Conservation (phyloP, 1,284 basidiomycete species). For the Mycena sp. region DNA sequence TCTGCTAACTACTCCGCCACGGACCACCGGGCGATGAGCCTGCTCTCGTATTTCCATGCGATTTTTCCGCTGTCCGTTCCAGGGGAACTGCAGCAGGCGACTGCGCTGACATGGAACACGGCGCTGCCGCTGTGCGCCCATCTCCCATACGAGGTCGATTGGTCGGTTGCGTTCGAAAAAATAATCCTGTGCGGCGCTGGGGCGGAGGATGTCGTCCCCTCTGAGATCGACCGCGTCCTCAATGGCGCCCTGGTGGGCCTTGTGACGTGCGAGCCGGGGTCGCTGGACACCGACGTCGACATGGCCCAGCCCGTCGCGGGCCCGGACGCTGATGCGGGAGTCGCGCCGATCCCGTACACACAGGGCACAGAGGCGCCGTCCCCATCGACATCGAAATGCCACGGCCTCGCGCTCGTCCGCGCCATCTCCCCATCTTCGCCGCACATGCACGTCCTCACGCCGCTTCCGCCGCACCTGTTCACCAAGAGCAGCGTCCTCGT, state of each 20-base stretch:
- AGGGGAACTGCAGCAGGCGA: constrained; percentile 39
- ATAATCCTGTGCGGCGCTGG: constrained; percentile 77
- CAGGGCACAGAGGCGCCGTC: constrained; percentile 63
- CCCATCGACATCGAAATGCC: constrained; percentile 65
- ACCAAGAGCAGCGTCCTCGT: constrained; percentile 62
- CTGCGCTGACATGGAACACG: constrained; percentile 72
- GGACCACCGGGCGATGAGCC: constrained; percentile 77
- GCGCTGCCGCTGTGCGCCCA: constrained; percentile 71
- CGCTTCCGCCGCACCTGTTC: constrained; percentile 63
- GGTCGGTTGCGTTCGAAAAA: constrained; percentile 61
- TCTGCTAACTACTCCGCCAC: constrained; percentile 68
- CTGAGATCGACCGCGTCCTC: constrained; percentile 76
- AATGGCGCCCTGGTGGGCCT: constrained; percentile 87
- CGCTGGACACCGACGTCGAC: constrained; percentile 40
- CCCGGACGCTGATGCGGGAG: neutral
- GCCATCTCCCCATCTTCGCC: constrained; percentile 54
- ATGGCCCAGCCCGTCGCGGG: neutral
- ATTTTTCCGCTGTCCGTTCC: constrained; percentile 48
- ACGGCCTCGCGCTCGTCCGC: constrained; percentile 81
- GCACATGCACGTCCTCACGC: constrained; percentile 79
- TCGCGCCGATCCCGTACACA: constrained; percentile 58
- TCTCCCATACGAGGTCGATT: constrained; percentile 75
- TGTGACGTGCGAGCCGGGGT: constrained; percentile 57
- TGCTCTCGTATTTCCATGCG: constrained; percentile 89
- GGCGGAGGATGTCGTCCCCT: constrained; percentile 74